Percentiles rank a stretch among this genome's conserved stretches.
Evolutionary conservation across 1,284 basidiomycete genomes (phyloP).

Genomic region (Termitomyces sp.): DNA sequence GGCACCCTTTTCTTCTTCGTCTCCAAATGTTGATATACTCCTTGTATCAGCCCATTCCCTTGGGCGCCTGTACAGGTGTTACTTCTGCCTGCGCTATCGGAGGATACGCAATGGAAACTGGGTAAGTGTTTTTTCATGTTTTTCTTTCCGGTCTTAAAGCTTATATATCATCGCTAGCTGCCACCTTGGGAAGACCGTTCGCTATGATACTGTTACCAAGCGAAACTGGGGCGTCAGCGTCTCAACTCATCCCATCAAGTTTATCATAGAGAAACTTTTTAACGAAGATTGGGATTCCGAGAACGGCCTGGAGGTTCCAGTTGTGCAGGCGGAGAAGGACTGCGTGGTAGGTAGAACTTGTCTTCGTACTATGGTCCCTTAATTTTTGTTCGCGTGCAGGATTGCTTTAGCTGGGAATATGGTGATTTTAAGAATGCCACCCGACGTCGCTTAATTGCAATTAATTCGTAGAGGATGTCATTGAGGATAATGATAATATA

Average conservation of each 20-base stretch:
- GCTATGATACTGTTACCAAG: constrained; percentile 85
- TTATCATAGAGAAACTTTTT: constrained; percentile 72
- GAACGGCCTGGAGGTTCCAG: constrained; percentile 34
- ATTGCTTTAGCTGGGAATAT: constrained; percentile 67
- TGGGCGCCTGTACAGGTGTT: constrained; percentile 59
- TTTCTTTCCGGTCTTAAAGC: not conserved
- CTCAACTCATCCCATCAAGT: constrained; percentile 73
- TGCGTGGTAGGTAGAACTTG: constrained; percentile 39
- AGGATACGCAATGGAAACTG: constrained; percentile 61
- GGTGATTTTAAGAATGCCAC: constrained; percentile 40
- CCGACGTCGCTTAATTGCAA: constrained; percentile 1
- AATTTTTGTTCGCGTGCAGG: constrained; percentile 30
- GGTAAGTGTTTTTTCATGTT: constrained; percentile 24
- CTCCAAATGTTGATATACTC: not conserved
- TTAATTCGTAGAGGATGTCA: not conserved
- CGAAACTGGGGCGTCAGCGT: constrained; percentile 80
- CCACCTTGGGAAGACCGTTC: constrained; percentile 78
- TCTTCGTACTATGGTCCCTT: not conserved
- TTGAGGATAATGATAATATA: not conserved
- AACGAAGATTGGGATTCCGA: constrained; percentile 60
- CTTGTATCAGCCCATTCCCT: constrained; percentile 46
- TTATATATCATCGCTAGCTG: constrained; percentile 38
- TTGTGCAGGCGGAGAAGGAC: constrained; percentile 35
- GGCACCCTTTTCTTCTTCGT: constrained; percentile 9
- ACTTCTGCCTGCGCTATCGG: constrained; percentile 52